A percentile compares a stretch with the other conserved stretches of the same genome.
phyloP scores from a whole-genome alignment of 2,329 filamentous ascomycete species.

The Aspergillus sp. region DNA sequence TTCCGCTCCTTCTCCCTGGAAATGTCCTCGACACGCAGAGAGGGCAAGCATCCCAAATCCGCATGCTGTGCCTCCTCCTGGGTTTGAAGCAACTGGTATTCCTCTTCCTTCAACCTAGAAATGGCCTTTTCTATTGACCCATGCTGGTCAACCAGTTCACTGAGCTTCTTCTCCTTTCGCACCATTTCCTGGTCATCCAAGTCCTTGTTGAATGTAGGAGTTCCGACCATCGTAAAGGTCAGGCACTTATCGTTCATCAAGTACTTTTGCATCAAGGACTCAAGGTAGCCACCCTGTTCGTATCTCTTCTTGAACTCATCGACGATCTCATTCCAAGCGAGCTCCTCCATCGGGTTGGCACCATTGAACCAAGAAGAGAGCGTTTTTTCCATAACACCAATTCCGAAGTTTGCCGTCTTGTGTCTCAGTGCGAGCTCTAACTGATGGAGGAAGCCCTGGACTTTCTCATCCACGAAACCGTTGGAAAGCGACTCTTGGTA shows the following conservation, averaged over 20 bases:
- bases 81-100: conserved; percentile 74
- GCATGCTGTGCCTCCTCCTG: conserved; percentile 82
- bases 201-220: conserved; percentile 68
- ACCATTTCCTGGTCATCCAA: conserved; percentile 73
- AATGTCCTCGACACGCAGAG: conserved; percentile 85
- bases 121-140: conserved; percentile 70
- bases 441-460: conserved; percentile 91
- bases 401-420: conserved; percentile 93
- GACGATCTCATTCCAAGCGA: conserved; percentile 90
- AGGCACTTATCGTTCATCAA: conserved; percentile 81
- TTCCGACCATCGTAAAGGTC: conserved; percentile 92
- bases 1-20: conserved; percentile 74
- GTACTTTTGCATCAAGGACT: conserved; percentile 83
- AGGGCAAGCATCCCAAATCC: conserved; percentile 83
- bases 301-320: conserved; percentile 75
- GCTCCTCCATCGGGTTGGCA: conserved; percentile 82
- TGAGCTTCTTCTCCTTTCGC: conserved; percentile 72
- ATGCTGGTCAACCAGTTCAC: conserved; percentile 64
- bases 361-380: conserved; percentile 96
- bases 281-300: conserved; percentile 74
- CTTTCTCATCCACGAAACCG: conserved; percentile 85
- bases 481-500: conserved; percentile 66
- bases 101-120: conserved; percentile 69
- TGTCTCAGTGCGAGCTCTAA: conserved; percentile 91
- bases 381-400: conserved; percentile 82